Base-by-base conservation (phyloP, 768 basidiomycete species). In the Russula dissimulans region DNA sequence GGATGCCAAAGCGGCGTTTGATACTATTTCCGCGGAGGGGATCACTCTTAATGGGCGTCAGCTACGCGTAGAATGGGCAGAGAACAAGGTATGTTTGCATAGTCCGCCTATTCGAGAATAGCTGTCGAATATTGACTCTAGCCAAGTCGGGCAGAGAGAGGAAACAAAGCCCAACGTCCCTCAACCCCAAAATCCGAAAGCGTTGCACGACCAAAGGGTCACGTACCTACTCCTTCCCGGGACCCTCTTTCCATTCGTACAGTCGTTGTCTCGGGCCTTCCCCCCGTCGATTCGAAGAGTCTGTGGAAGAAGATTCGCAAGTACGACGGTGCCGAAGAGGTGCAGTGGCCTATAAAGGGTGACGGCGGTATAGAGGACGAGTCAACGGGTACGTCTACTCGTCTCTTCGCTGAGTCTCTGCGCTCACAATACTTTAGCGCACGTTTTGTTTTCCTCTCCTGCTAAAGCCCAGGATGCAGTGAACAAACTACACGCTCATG, bases 301-400 rank as follows among this genome's bases (percentile, higher is more conserved):
- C 73, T 92, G 0, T 92, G 89, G 89, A 93, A 95, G 72, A 93
- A 93, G 69, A 75, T 92, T 47, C 82, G 89, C 57, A 95, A 95
- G 74, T 79, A 83, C 45, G 70, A 78, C 0, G 89, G 87, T n/a
- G 85, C 87, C 7, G 86, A 88, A 66, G 86, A 82, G 48, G 80
- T 90, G 26, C 83, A 83, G 58, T 90, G 84, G 80, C 88, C 89
- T 0, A 68, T 79, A 3, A 78, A 81, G 45, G 66, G 70, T 0
- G 56, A 62, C 61, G 69, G 69, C 32, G 80, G 79, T 1, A 70
- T 68, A 22, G 83, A 78, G 45, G 81, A 85, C 70, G 69, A 73
- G 7, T 74, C 69, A n/a, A 77, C 76, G 47, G 85, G 86, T 82
- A 52, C 59, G 76, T 69, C 36, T 51, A 45, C 17, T 11, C 44